Evolutionary conservation across 257 asterid genomes (phyloP), one percentile per base, ranked within the genome.

Genomic region (Mitragyna speciosa): DNA sequence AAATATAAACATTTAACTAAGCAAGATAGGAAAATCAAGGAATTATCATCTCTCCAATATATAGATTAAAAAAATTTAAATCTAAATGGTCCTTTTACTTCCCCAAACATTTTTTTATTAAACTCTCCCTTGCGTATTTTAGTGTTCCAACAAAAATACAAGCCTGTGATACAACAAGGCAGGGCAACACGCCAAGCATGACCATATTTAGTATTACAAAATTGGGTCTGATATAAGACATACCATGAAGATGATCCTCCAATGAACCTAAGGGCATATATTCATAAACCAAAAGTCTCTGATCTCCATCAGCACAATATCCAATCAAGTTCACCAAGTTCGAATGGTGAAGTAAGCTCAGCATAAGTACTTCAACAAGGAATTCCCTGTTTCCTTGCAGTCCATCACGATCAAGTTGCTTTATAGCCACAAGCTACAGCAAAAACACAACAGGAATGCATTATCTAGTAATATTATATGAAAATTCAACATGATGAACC

Each of bases 271-370:
- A 84, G n/a, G 97, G 87, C 98, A 93, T 90, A 89, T 78, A 93
- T 80, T 93, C 96, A 2, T 93, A 90, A 71, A 92, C 98, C 86
- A 93, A 85, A 83, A 93, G 92, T 80, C 94, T 88, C 76, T 93
- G 96, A 87, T 89, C 96, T 81, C 97, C 98, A 85, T 93, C 97
- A 76, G 97, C 97, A 86, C 98, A 93, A 54, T 92, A 93, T 77
- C 96, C 98, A 26, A 88, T 90, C 86, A 93, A 84, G 85, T 92
- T 93, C 58, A 93, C 97, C 79, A 93, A 84, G 84, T 93, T 89
- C 12, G 94, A 84, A 83, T 93, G 98, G 83, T 92, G 98, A 87
- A 93, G 93, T 71, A 88, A 80, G 81, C 96, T 90, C 79, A 93
- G 76, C 93, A 93, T 92, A 86, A 93, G 83, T 45, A 93, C 97